Conservation (phyloP, 2,329 filamentous ascomycete genomes). For the Fusarium humuli region DNA sequence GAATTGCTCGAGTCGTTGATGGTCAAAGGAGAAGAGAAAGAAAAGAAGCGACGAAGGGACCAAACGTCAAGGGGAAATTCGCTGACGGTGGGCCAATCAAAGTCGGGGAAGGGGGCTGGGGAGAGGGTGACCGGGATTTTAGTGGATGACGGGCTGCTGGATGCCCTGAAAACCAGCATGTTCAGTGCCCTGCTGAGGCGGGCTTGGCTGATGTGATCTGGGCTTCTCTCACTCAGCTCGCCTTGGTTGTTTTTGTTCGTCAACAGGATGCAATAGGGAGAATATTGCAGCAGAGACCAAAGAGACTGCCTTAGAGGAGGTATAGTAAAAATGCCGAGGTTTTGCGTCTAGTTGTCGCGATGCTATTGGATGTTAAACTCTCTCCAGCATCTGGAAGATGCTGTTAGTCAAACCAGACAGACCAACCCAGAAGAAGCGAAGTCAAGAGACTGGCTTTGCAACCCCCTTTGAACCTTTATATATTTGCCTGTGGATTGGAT, state of each 20-base stretch:
- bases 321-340: constrained; percentile 1
- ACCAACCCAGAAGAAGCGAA: constrained; percentile 5
- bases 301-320: constrained; percentile 2
- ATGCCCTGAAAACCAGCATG: constrained; percentile 43
- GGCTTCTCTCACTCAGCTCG: constrained; percentile 20
- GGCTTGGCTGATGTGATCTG: not conserved
- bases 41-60: constrained; percentile 39
- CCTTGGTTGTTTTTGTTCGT: constrained; percentile 7
- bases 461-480: constrained; percentile 20
- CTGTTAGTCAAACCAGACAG: not conserved
- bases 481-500: not conserved
- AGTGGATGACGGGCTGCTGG: constrained; percentile 31
- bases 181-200: constrained; percentile 20
- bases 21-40: constrained; percentile 37
- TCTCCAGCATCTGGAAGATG: not conserved
- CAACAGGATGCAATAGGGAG: not conserved
- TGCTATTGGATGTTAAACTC: constrained; percentile 10
- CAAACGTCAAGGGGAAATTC: constrained; percentile 33
- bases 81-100: constrained; percentile 37
- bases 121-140: constrained; percentile 22
- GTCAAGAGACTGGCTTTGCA: not conserved
- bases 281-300: not conserved
- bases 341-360: constrained; percentile 24
- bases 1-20: constrained; percentile 42
- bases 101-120: constrained; percentile 19